These are phyloP conservation scores for Byssochlamys sp. DNA, from an alignment of 2,329 filamentous ascomycete genomes.

Conservation along the genomic window DNA sequence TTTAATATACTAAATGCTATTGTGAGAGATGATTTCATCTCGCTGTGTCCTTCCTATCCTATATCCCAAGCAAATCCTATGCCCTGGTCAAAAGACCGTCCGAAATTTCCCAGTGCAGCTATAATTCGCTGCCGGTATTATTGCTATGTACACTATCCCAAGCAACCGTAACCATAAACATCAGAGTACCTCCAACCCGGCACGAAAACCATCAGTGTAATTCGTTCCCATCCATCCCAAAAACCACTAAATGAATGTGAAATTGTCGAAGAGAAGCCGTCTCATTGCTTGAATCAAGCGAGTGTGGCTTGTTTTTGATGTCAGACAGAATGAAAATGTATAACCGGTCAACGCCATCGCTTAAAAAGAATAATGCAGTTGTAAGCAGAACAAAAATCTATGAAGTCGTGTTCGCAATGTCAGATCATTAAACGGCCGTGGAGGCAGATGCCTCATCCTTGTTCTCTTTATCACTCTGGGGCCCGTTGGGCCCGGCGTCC, in stretches of 20 bases:
- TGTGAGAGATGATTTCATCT: not conserved
- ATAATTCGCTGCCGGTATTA: not conserved
- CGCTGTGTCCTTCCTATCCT: not conserved
- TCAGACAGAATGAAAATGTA: not conserved
- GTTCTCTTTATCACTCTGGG: not conserved
- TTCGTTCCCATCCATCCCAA: not conserved
- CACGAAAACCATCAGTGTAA: not conserved
- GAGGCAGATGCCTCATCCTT: not conserved
- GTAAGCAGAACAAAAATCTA: not conserved
- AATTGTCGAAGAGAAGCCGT: not conserved
- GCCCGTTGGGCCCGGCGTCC: constrained; percentile 1
- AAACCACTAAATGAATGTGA: not conserved
- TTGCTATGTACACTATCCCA: not conserved
- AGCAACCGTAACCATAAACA: not conserved
- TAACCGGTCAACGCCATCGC: constrained; percentile 11
- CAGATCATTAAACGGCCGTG: not conserved
- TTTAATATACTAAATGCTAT: not conserved
- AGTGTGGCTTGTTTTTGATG: not conserved
- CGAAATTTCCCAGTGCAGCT: not conserved
- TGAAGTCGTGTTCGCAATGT: not conserved
- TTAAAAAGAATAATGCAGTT: constrained; percentile 6
- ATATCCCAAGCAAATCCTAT: not conserved
- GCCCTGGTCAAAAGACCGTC: not conserved
- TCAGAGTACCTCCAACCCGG: not conserved
- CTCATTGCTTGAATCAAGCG: not conserved